Evolutionary conservation across 257 asterid genomes (phyloP).

Genomic region (Solanum medicagineum): DNA sequence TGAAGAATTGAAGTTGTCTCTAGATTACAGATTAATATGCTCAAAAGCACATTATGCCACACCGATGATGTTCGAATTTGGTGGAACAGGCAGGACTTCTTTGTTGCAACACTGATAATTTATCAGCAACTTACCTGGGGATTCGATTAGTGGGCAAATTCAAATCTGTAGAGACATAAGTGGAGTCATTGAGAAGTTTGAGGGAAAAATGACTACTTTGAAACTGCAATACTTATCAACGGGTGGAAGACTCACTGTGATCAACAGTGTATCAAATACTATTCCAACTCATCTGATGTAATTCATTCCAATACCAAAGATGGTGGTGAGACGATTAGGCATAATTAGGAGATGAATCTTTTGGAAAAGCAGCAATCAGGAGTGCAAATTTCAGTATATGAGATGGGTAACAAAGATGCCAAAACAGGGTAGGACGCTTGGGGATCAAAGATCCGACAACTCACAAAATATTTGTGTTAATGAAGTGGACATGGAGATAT

Average conservation of each 20-base stretch:
- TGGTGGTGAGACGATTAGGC: not conserved
- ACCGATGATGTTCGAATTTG: not conserved
- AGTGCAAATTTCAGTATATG: no score
- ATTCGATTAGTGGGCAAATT: not conserved
- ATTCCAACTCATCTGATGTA: not conserved
- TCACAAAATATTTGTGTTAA: no score
- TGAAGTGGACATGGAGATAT: not conserved
- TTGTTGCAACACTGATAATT: not conserved
- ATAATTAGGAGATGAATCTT: not conserved
- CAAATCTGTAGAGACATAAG: not conserved
- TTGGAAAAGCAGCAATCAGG: no score
- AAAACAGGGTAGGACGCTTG: not conserved
- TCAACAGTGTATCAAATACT: no score
- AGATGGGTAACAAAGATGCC: not conserved
- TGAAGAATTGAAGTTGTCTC: not conserved
- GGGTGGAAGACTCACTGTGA: not conserved
- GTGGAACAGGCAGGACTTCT: not conserved
- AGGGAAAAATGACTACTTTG: not conserved
- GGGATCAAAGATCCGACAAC: not conserved
- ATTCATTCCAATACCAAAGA: not conserved
- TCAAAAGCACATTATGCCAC: not conserved
- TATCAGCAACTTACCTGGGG: not conserved
- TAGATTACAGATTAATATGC: not conserved
- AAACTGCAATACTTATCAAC: not conserved
- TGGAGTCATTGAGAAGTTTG: not conserved